phyloP scores from a whole-genome alignment of 169 alveolate species.

The Plasmodium chabaudi region DNA sequence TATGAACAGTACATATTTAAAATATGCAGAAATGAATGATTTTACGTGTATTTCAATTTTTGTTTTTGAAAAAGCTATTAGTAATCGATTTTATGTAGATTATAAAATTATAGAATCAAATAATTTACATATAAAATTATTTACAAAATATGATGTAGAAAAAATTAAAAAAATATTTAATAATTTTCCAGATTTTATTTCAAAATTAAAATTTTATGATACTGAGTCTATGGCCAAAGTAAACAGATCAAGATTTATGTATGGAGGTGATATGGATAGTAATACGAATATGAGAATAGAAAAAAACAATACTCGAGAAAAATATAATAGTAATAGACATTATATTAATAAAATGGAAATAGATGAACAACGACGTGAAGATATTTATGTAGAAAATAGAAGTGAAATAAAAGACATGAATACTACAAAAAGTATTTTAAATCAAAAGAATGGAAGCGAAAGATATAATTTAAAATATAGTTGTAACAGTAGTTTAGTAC shows the following conservation, averaged over 20 bases:
- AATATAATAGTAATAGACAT: not conserved
- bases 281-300: not conserved
- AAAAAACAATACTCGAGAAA: not conserved
- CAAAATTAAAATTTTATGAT: conserved; percentile 24
- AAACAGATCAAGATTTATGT: not conserved
- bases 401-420: not conserved
- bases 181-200: conserved; percentile 20
- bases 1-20: conserved; percentile 5
- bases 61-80: conserved; percentile 30
- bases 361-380: not conserved
- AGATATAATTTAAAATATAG: conserved; percentile 15
- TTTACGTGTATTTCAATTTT: conserved; percentile 46
- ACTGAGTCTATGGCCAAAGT: conserved; percentile 7
- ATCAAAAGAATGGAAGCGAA: conserved; percentile 32
- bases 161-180: conserved; percentile 21
- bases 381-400: not conserved
- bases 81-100: conserved; percentile 49
- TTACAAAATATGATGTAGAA: conserved; percentile 17
- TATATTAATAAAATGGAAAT: not conserved
- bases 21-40: conserved; percentile 30
- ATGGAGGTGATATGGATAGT: not conserved
- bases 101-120: conserved; percentile 52
- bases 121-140: conserved; percentile 34
- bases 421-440: not conserved
- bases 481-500: conserved; percentile 8